phyloP scores from a whole-genome alignment of 2,329 filamentous ascomycete genomes.

The Blastomyces silverae region DNA sequence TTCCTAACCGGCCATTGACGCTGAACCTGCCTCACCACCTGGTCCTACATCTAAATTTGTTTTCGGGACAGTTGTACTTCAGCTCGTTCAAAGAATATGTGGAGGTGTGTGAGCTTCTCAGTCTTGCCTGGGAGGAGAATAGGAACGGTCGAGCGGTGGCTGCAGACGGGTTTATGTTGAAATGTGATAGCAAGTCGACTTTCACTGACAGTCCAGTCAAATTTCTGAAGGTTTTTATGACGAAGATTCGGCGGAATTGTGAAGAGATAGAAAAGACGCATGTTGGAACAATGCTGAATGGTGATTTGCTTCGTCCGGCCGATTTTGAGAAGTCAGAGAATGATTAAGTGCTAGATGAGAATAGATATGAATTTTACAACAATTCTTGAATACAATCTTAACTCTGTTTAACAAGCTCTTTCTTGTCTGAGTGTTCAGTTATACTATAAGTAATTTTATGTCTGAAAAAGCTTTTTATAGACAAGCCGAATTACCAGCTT shows the following conservation, averaged over 20 bases:
- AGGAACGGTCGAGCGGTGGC: slow-evolving; percentile 26
- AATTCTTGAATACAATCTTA: no score
- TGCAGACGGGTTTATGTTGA: slow-evolving; percentile 26
- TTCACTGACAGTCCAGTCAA: slow-evolving; percentile 39
- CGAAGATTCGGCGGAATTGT: slow-evolving; percentile 33
- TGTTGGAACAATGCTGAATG: slow-evolving; percentile 40
- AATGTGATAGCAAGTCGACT: slow-evolving; percentile 21
- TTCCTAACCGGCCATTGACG: slow-evolving; percentile 9
- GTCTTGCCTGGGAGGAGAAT: slow-evolving; percentile 19
- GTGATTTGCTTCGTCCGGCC: slow-evolving; percentile 29
- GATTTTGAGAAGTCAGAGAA: slow-evolving; percentile 27
- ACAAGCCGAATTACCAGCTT: no score
- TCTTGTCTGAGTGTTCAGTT: no score
- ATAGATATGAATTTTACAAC: no score
- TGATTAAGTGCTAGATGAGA: not conserved
- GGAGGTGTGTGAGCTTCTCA: slow-evolving; percentile 21
- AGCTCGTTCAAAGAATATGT: slow-evolving; percentile 48
- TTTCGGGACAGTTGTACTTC: slow-evolving; percentile 62
- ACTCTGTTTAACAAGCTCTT: no score
- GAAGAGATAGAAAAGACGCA: slow-evolving; percentile 41
- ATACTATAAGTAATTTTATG: no score
- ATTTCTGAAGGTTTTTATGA: slow-evolving; percentile 37
- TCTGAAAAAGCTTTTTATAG: no score
- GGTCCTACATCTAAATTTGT: slow-evolving; percentile 51
- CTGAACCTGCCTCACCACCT: not conserved